phyloP scores from a whole-genome alignment of 73 alveolate species.

The Paraurostyla sp. region DNA sequence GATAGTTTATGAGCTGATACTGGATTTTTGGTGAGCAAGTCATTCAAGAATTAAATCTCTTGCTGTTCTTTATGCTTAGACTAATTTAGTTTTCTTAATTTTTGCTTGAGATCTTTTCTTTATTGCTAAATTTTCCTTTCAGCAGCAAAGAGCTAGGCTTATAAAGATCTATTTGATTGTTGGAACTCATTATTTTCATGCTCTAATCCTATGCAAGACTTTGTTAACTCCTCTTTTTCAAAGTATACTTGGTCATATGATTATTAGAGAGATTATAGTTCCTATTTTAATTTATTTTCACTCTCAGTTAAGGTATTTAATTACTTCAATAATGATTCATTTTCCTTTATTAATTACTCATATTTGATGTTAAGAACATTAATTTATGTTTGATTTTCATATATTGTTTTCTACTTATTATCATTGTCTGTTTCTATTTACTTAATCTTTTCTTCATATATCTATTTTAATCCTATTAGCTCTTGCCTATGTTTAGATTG shows the following conservation, averaged over 20 bases:
- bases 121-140: background rate
- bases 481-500: constrained; percentile 16
- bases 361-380: background rate
- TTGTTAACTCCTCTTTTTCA: constrained; percentile 1
- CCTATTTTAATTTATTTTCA: background rate
- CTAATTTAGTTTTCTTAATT: background rate
- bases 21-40: background rate
- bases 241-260: background rate
- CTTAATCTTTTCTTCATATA: constrained; percentile 31
- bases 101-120: background rate
- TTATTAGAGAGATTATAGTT: background rate
- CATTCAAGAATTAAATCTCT: constrained; percentile 27
- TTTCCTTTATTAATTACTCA: constrained; percentile 16
- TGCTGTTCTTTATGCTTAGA: constrained; percentile 14
- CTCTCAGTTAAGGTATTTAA: background rate
- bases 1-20: background rate
- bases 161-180: background rate
- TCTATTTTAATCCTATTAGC: background rate
- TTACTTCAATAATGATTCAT: background rate
- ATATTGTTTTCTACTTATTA: background rate
- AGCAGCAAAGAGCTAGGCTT: background rate
- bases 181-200: background rate
- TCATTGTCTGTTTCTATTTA: background rate
- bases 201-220: background rate
- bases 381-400: background rate